Conservation (phyloP, 2,329 filamentous ascomycete genomes). For the Rutstroemia sp. region DNA sequence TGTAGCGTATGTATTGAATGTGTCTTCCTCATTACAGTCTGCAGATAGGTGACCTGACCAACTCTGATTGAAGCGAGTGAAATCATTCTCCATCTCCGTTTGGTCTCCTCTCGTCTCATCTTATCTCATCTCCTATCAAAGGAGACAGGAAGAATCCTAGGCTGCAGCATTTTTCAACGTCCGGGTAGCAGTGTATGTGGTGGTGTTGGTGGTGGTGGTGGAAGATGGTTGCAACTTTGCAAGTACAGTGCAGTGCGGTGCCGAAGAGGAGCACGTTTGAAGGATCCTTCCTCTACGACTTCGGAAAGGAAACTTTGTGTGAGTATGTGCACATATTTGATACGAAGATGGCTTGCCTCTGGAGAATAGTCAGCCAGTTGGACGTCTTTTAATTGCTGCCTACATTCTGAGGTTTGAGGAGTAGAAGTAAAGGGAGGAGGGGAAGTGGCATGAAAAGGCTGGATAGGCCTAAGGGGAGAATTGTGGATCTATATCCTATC, state of each 20-base stretch:
- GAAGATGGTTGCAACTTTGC: conserved; percentile 7
- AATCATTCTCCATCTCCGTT: no score
- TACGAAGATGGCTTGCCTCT: conserved; percentile 2
- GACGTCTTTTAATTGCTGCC: neutral
- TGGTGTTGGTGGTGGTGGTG: neutral
- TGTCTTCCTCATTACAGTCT: neutral
- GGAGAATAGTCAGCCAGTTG: neutral
- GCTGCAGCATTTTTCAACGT: neutral
- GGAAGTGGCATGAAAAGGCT: neutral
- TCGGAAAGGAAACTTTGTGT: conserved; percentile 2
- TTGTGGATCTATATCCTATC: neutral
- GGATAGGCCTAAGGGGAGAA: neutral
- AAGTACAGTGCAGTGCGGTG: neutral
- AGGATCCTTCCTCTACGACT: conserved; percentile 8
- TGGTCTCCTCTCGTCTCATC: neutral
- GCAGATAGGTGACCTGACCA: neutral
- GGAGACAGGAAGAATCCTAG: neutral
- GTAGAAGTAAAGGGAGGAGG: no score
- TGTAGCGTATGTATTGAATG: neutral
- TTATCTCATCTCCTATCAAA: neutral
- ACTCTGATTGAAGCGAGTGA: neutral
- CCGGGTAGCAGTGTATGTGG: neutral
- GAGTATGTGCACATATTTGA: neutral
- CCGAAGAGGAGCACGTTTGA: neutral
- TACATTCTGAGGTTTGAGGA: neutral